These are phyloP conservation scores for Plantago elongata DNA, from an alignment of 257 asterid species.

Conservation along the genomic window DNA sequence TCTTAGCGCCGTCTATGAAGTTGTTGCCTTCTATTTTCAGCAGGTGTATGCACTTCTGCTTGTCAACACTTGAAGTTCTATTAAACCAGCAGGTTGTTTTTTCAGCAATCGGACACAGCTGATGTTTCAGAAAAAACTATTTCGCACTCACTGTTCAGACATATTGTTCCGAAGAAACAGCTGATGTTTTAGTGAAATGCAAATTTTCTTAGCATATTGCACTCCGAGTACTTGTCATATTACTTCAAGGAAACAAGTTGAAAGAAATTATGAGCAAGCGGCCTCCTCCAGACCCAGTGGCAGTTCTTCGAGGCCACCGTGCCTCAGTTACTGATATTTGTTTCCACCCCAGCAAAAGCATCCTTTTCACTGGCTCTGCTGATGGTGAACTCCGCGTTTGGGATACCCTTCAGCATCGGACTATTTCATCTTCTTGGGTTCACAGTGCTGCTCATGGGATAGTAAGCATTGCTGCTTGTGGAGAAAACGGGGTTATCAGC, in stretches of 20 bases:
- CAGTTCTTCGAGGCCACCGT: constrained; percentile 94
- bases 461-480: constrained; percentile 52
- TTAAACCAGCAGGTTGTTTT: no score
- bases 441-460: constrained; percentile 94
- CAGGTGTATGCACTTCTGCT: no score
- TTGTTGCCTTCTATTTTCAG: no score
- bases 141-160: no score
- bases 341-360: constrained; percentile 64
- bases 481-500: constrained; percentile 59
- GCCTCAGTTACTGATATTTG: constrained; percentile 78
- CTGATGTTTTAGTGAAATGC: no score
- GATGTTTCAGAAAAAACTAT: no score
- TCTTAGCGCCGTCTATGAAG: no score
- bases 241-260: constrained; percentile 25
- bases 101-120: no score
- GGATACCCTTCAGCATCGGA: constrained; percentile 73
- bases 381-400: constrained; percentile 93
- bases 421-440: constrained; percentile 78
- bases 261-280: constrained; percentile 54
- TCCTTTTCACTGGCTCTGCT: constrained; percentile 52
- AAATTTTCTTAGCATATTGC: no score
- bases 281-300: constrained; percentile 84
- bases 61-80: no score
- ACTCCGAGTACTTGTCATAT: constrained; percentile 34
- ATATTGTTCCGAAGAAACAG: no score